Evolutionary conservation across 2,329 filamentous ascomycete species (phyloP), one percentile per base, ranked within the genome.

Genomic region (Arthroderma uncinatum): DNA sequence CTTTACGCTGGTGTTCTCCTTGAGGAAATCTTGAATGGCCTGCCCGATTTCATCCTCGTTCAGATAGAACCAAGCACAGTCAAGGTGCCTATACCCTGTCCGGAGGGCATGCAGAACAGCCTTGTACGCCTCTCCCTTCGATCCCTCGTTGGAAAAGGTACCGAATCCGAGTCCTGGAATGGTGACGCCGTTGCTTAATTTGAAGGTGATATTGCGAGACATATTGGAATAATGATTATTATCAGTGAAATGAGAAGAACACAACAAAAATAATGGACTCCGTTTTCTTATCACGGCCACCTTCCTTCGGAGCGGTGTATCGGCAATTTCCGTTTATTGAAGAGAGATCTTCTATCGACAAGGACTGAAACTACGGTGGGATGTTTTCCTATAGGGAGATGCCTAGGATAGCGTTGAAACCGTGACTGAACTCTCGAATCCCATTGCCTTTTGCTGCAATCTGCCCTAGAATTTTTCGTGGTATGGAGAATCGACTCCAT

Each of bases 31-130:
- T 4, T 50, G 47, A 25, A 50, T 50, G 25, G 47, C 47, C 23
- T 50, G 47, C 10, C 83, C 86, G 0, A 86, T 83, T 56, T 84
- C 82, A 57, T 77, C 77, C 68, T 86, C 84, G 59, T 85, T 88
- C 57, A 77, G 75, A 66, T 86, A 86, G 67, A 72, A 74, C 42
- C 39, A 53, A 7, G 76, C 76, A 0, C 76, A 78, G 61, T 80
- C 79, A 58, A 82, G 80, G 62, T 81, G 79, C 19, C 78, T 69
- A 62, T 80, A 81, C 14, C 79, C 79, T 1, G 68, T 69, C 62
- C 76, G 73, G 37, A 81, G 66, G 4, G 75, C 76, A 54, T 76
- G 73, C 2, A 66, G 60, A 8, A 80, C 78, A 25, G 68, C 67
- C n/a, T 61, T 54, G 63, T 79, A 76, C 1, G 72, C 73, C 5